Conservation (phyloP, 1,139 yeast species). For the Candida neerlandica region DNA sequence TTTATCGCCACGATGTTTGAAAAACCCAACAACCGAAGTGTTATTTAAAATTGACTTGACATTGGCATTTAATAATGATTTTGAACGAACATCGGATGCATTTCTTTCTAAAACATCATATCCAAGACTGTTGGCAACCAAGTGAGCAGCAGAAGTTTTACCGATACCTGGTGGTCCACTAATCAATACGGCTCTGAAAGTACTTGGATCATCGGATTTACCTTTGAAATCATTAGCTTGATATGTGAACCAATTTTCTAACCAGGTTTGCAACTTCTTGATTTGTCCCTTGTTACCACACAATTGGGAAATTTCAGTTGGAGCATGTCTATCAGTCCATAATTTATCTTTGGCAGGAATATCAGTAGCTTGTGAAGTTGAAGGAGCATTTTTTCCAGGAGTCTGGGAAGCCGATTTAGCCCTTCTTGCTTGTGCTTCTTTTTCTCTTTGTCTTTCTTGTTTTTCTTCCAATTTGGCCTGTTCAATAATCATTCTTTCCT, state of each 20-base stretch:
- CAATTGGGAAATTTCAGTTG: constrained; percentile 68
- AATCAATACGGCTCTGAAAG: constrained; percentile 78
- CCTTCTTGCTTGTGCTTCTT: constrained; percentile 15
- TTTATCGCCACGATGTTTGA: constrained; percentile 45
- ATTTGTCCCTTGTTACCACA: constrained; percentile 91
- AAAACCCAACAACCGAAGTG: constrained; percentile 81
- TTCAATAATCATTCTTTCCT: constrained; percentile 60
- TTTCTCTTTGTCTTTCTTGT: constrained; percentile 19
- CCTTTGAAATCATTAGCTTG: constrained; percentile 57
- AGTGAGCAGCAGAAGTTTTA: constrained; percentile 78
- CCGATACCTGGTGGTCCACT: constrained; percentile 90
- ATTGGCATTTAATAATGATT: constrained; percentile 66
- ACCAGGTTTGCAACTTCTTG: constrained; percentile 68
- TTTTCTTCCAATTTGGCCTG: constrained; percentile 32
- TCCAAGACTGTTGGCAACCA: constrained; percentile 67
- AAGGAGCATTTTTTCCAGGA: background rate
- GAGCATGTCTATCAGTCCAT: constrained; percentile 96
- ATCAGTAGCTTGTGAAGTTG: constrained; percentile 19
- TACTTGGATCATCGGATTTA: constrained; percentile 60
- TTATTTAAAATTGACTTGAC: constrained; percentile 76
- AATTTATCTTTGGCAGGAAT: constrained; percentile 57
- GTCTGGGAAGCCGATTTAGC: background rate
- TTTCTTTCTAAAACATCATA: constrained; percentile 75
- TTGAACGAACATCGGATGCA: constrained; percentile 90
- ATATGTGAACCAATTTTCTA: constrained; percentile 71